Base-by-base conservation (phyloP, 371 early-diverging fungal species). In the Synchytrium microbalum region DNA sequence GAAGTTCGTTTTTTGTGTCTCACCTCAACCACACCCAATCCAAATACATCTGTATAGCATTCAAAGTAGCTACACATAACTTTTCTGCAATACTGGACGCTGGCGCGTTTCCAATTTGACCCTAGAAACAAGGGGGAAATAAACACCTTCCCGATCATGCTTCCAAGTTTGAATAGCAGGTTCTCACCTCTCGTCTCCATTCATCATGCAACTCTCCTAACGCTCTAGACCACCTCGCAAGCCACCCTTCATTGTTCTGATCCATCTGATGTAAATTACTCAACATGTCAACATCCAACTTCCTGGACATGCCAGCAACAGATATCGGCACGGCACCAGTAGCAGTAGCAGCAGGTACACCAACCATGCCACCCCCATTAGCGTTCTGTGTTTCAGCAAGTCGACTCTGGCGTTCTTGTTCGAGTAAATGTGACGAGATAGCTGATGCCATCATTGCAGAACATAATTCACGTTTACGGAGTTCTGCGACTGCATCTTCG, bases 241-340 rank as follows among this genome's bases (percentile, higher is more conserved):
- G 64, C 84, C 84, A 84, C 0, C 84, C 84, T n/a, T 73, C 73
- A 59, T 76, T 75, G 13, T 72, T 72, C 1, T 66, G 61, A 62
- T 79, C 74, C 8, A 75, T 75, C 0, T 72, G 63, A 61, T 80
- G 71, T n/a, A 76, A 46, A 2, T 59, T 38, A 1, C 71, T 52
- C 16, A 69, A 46, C 2, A 62, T 25, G 23, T 61, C 67, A 23
- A 64, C 38, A 28, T 72, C 65, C 23, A 67, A 19, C n/a, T n/a
- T n/a, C 16, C 60, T 51, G 16, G 5, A 24, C 24, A 16, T 64
- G 2, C 54, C 61, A 13, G 30, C 62, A 27, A 25, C 27, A n/a
- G 19, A 14, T 3, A n/a, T 25, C 27, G 55, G 31, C n/a, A n/a
- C 31, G 55, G 3, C n/a, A 51, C 61, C 3, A 52, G 25, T 55